phyloP scores from a whole-genome alignment of 495 filamentous ascomycete genomes.

The Neurospora terricola region DNA sequence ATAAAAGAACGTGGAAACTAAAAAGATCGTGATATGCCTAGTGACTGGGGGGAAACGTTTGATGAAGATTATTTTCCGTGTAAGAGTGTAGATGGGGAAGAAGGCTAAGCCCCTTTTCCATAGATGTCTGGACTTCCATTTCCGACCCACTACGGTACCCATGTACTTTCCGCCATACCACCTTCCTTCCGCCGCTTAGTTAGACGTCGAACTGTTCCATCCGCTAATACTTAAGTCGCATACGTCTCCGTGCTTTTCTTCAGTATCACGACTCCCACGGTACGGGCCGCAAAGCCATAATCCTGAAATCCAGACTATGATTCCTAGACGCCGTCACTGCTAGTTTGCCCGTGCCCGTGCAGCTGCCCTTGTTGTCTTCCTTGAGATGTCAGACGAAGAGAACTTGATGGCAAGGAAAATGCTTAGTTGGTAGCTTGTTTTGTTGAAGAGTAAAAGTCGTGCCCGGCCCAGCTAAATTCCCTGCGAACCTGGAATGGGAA shows the following conservation, averaged over 20 bases:
- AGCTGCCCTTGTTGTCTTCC: no score
- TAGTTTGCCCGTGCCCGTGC: background rate
- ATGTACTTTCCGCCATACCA: background rate
- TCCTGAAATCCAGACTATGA: background rate
- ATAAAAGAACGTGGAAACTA: no score
- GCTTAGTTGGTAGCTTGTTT: no score
- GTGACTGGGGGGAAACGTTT: no score
- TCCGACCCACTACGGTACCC: background rate
- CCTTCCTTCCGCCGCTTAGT: background rate
- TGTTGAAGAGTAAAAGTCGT: no score
- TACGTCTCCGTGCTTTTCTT: background rate
- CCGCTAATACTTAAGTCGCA: background rate
- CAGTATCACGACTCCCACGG: background rate
- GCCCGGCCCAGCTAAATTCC: no score
- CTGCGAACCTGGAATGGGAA: no score
- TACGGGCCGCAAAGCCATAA: background rate
- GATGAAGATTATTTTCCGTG: no score
- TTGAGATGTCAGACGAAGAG: no score
- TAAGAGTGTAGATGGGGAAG: background rate
- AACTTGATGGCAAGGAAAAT: no score
- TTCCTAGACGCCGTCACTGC: background rate
- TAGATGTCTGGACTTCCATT: background rate
- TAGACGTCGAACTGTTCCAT: background rate
- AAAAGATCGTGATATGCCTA: no score
- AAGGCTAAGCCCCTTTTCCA: background rate